Percentiles rank a stretch among this genome's conserved stretches.
Conservation (phyloP, 163 green algal species). For the Volvox carteri region DNA sequence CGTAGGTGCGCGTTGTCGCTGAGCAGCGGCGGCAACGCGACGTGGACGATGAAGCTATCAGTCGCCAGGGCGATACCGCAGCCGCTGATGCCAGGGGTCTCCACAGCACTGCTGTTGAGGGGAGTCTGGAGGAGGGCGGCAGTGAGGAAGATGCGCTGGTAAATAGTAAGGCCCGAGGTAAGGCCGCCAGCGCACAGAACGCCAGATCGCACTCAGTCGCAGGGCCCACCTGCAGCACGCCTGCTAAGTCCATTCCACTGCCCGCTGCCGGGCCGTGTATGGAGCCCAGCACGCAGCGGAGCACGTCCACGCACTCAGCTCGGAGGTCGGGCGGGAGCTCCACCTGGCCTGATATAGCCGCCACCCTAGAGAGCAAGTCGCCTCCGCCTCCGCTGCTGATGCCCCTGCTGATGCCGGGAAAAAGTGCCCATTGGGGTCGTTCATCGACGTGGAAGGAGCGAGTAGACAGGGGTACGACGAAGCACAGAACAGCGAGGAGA, state of each 20-base stretch:
- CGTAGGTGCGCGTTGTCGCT: slow-evolving; percentile 44
- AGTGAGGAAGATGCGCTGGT: no score
- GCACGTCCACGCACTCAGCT: slow-evolving; percentile 25
- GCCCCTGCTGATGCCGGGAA: neutral
- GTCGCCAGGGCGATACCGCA: no score
- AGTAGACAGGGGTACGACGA: no score
- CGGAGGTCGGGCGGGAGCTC: slow-evolving; percentile 37
- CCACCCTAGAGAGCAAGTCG: slow-evolving; percentile 23
- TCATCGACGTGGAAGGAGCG: no score
- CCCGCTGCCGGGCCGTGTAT: slow-evolving; percentile 45
- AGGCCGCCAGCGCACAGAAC: no score
- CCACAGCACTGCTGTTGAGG: no score
- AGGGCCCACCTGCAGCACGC: slow-evolving; percentile 22
- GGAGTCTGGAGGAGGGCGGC: no score
- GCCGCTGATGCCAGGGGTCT: no score
- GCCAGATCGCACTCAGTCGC: no score
- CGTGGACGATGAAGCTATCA: neutral
- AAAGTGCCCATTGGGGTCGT: no score
- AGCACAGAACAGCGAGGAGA: no score
- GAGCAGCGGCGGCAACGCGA: slow-evolving; percentile 31
- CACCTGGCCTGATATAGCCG: neutral
- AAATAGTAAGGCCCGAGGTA: no score
- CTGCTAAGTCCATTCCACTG: slow-evolving; percentile 37
- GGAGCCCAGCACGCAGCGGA: slow-evolving; percentile 10
- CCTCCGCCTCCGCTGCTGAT: neutral